Evolutionary conservation across 2,329 filamentous ascomycete genomes (phyloP), one percentile per base, ranked within the genome.

Genomic region (Verticillium nonalfalfae): DNA sequence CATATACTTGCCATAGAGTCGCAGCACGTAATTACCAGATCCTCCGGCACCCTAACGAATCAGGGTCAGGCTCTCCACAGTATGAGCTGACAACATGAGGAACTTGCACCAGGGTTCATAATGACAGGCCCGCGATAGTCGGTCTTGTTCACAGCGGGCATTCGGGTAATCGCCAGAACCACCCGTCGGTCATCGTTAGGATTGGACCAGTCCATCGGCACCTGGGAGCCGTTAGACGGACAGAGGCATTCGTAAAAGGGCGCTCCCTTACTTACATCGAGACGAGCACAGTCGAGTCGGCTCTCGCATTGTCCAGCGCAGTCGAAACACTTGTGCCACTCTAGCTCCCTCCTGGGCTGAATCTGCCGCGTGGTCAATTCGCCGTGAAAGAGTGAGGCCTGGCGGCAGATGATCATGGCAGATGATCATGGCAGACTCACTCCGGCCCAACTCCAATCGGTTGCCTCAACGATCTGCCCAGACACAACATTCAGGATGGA

Each of bases 11-110:
- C 71, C 76, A 18, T 66, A 67, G 13, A 70, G 66, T 59, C 65
- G 69, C 11, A 79, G 58, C 13, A 72, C 72, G 35, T 67, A 67
- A 0, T 78, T 66, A 4, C 79, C 81, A 1, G 79, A 81, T 1
- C 80, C 81, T 7, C 81, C 81, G 9, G 81, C 81, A 0, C 81
- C 79, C 75, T 77, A 31, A 31, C 21, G 18, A 52, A 4, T 18
- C n/a, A 9, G 7, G 1, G n/a, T 50, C 2, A 50, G n/a, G 18
- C 40, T 7, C 40, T 21, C 21, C 1, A 26, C 10, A n/a, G 18
- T 15, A 21, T 18, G 21, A 7, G 10, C 7, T 7, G 18, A 52
- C 14, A 45, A 26, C 2, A 3, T 1, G 10, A 52, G 5, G 13
- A 15, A 61, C 72, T 50, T 65, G 74, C 73, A 56, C 72, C 74